A percentile compares a stretch with the other conserved stretches of the same genome.
These are phyloP conservation scores for Solanum appendiculatum DNA, from an alignment of 257 asterid species.

Conservation along the genomic window DNA sequence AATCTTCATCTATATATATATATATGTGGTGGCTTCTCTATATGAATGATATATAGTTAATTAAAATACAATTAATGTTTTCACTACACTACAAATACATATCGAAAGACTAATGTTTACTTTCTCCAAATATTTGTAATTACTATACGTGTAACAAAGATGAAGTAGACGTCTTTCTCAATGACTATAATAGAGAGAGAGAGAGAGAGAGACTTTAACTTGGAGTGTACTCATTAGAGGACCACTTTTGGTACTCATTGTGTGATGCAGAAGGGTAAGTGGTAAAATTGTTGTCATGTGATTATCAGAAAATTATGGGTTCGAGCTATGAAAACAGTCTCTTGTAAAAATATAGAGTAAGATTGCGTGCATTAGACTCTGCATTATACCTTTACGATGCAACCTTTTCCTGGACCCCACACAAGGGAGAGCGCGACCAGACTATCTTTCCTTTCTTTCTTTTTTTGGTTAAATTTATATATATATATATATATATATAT, in stretches of 20 bases:
- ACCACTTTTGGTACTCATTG: slow-evolving; percentile 10
- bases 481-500: slow-evolving; percentile 14
- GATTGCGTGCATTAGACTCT: fast-evolving
- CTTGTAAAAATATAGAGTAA: neutral
- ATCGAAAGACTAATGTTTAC: neutral
- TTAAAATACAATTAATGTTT: neutral
- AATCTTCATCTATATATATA: neutral
- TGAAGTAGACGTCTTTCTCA: slow-evolving; percentile 55
- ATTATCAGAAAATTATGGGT: fast-evolving
- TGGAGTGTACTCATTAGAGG: slow-evolving; percentile 23
- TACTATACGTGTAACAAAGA: slow-evolving; percentile 30
- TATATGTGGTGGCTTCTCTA: neutral
- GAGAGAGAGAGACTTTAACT: slow-evolving; percentile 18
- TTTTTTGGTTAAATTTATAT: neutral
- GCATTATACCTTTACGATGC: fast-evolving
- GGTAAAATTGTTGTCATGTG: neutral
- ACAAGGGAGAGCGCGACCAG: neutral
- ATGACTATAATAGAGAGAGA: neutral
- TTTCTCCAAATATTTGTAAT: slow-evolving; percentile 38
- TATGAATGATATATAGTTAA: neutral
- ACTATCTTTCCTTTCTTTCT: neutral
- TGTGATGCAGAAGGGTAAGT: neutral
- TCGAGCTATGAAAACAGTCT: fast-evolving
- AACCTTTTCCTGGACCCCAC: neutral
- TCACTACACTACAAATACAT: neutral